Evolutionary conservation across 2,329 filamentous ascomycete genomes (phyloP).

Genomic region (Monosporascus ibericus): DNA sequence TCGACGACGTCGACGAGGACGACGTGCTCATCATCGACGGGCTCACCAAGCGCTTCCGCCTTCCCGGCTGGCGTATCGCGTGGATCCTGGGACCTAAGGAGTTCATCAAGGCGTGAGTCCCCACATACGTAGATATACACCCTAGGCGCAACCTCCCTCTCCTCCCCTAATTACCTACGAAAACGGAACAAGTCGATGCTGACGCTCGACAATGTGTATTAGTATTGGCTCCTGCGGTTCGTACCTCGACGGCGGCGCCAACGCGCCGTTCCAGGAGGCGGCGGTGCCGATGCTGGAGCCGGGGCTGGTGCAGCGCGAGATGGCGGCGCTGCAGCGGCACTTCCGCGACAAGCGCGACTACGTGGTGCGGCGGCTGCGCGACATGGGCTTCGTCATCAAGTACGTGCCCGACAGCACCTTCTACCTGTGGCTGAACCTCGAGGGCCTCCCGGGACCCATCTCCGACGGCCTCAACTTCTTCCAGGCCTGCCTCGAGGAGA

Average conservation of each 20-base stretch:
- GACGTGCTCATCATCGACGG: slow-evolving; percentile 94
- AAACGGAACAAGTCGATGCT: neutral
- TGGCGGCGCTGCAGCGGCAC: slow-evolving; percentile 82
- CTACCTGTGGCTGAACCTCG: slow-evolving; percentile 73
- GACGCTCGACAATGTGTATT: slow-evolving; percentile 1
- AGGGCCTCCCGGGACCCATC: slow-evolving; percentile 69
- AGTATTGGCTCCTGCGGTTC: slow-evolving; percentile 83
- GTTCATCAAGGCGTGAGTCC: slow-evolving; percentile 72
- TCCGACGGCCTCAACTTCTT: slow-evolving; percentile 96
- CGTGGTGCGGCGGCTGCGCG: slow-evolving; percentile 69
- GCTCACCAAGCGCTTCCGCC: slow-evolving; percentile 91
- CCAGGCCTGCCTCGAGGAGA: slow-evolving; percentile 85
- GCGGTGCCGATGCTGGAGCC: slow-evolving; percentile 92
- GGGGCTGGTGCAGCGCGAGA: slow-evolving; percentile 70
- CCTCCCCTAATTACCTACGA: neutral
- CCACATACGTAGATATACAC: neutral
- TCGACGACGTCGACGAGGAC: slow-evolving; percentile 82
- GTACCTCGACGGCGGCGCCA: slow-evolving; percentile 91
- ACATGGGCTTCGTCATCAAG: slow-evolving; percentile 83
- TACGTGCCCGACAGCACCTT: slow-evolving; percentile 88
- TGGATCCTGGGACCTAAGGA: slow-evolving; percentile 97
- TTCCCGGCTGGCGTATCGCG: slow-evolving; percentile 93
- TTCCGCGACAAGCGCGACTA: slow-evolving; percentile 92
- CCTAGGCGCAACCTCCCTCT: neutral
- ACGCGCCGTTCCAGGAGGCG: slow-evolving; percentile 92